phyloP scores from a whole-genome alignment of 371 early-diverging fungal genomes.

The Choanephora cucurbitarum region DNA sequence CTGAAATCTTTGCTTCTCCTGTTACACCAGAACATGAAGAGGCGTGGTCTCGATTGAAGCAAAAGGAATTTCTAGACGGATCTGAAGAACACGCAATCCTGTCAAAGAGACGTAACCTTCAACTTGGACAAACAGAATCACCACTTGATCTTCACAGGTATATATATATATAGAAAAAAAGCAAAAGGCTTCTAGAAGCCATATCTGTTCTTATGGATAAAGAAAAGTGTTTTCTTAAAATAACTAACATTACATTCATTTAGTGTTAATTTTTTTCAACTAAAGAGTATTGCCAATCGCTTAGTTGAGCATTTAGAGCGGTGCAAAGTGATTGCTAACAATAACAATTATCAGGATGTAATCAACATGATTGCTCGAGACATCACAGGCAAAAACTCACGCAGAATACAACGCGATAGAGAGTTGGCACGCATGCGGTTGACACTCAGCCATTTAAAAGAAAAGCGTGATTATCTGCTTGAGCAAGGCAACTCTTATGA shows the following conservation, averaged over 20 bases:
- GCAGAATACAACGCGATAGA: constrained; percentile 73
- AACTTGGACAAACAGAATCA: constrained; percentile 29
- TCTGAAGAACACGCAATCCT: constrained; percentile 16
- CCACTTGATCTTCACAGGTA: constrained; percentile 44
- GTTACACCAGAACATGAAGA: constrained; percentile 76
- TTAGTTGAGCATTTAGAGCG: constrained; percentile 39
- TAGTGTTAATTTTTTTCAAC: constrained; percentile 34
- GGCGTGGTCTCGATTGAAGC: constrained; percentile 59
- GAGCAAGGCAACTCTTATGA: constrained; percentile 88
- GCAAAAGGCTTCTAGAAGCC: too few species aligned
- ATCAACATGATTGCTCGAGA: constrained; percentile 90
- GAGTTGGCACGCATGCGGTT: constrained; percentile 76
- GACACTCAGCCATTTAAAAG: constrained; percentile 81
- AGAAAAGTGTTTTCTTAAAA: too few species aligned
- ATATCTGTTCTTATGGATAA: too few species aligned
- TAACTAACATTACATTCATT: neutral
- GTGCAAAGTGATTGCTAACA: constrained; percentile 35
- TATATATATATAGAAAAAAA: too few species aligned
- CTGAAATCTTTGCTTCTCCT: constrained; percentile 79
- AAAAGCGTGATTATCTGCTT: constrained; percentile 78
- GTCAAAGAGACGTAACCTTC: constrained; percentile 34
- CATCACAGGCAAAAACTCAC: constrained; percentile 89
- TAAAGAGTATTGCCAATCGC: constrained; percentile 37
- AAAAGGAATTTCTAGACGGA: constrained; percentile 41
- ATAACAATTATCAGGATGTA: constrained; percentile 79